These are phyloP conservation scores for Venturia oleaginea DNA, from an alignment of 2,329 filamentous ascomycete species.

Conservation along the genomic window DNA sequence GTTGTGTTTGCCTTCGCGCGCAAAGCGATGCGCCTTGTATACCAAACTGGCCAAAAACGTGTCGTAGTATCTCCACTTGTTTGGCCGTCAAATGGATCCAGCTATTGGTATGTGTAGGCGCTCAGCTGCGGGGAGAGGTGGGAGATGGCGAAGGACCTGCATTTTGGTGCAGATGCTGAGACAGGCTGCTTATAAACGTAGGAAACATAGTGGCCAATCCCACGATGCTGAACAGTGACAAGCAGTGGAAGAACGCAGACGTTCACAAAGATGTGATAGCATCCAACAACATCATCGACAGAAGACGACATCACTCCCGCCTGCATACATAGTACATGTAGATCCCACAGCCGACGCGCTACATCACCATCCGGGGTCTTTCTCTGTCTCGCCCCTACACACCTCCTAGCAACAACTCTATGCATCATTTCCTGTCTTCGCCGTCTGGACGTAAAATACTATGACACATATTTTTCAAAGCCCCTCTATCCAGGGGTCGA, in stretches of 20 bases:
- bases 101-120: neutral
- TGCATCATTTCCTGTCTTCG: too few relatives aligned
- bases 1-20: neutral
- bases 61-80: neutral
- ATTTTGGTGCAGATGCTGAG: neutral
- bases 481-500: too few relatives aligned
- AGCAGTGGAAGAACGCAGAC: neutral
- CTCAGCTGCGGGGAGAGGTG: neutral
- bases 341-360: neutral
- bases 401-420: too few relatives aligned
- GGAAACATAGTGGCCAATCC: neutral
- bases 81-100: neutral
- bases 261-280: neutral
- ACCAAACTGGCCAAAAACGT: neutral
- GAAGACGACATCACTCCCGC: too few relatives aligned
- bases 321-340: neutral
- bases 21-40: neutral
- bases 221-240: neutral
- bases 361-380: too few relatives aligned
- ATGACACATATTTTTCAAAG: too few relatives aligned
- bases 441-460: too few relatives aligned
- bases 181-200: conserved; percentile 1
- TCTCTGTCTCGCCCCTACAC: too few relatives aligned
- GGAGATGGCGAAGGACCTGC: neutral
- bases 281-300: too few relatives aligned